Conservation (phyloP, 345 rosid species). For the Arabidopsis suecica region DNA sequence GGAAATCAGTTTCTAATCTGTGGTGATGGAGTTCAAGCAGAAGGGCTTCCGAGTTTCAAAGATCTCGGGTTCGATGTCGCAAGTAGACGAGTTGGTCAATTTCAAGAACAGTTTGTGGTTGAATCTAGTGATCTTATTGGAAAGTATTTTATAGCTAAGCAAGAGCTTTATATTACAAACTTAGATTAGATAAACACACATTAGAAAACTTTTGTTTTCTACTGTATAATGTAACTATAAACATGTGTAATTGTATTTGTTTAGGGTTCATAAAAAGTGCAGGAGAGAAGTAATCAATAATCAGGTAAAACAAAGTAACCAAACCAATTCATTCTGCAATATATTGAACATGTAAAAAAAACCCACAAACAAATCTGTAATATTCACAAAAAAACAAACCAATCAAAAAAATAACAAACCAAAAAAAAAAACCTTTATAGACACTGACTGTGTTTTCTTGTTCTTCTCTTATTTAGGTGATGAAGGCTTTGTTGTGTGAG, state of each 20-base stretch:
- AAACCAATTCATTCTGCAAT: constrained; percentile 35
- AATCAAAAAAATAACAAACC: constrained; percentile 41
- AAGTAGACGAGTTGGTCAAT: constrained; percentile 79
- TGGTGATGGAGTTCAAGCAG: constrained; percentile 91
- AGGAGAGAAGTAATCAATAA: background rate
- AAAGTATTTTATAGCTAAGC: constrained; percentile 62
- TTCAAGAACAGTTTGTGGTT: constrained; percentile 81
- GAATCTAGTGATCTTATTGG: constrained; percentile 71
- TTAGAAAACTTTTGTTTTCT: background rate
- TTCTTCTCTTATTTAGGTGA: constrained; percentile 50
- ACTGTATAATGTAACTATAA: constrained; percentile 5
- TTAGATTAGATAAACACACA: constrained; percentile 7
- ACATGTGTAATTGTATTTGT: background rate
- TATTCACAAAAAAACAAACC: constrained; percentile 37
- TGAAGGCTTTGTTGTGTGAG: constrained; percentile 58
- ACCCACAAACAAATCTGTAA: constrained; percentile 38
- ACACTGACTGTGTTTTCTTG: background rate
- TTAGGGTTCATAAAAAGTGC: background rate
- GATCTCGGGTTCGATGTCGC: constrained; percentile 82
- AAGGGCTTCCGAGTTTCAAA: constrained; percentile 83
- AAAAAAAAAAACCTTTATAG: background rate
- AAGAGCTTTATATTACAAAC: constrained; percentile 70
- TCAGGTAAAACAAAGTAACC: constrained; percentile 15
- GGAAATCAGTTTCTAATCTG: constrained; percentile 94
- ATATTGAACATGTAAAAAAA: constrained; percentile 28